A percentile compares a stretch with the other conserved stretches of the same genome.
phyloP scores from a whole-genome alignment of 2,329 filamentous ascomycete species.

The Coniosporium tulheliwenetii region DNA sequence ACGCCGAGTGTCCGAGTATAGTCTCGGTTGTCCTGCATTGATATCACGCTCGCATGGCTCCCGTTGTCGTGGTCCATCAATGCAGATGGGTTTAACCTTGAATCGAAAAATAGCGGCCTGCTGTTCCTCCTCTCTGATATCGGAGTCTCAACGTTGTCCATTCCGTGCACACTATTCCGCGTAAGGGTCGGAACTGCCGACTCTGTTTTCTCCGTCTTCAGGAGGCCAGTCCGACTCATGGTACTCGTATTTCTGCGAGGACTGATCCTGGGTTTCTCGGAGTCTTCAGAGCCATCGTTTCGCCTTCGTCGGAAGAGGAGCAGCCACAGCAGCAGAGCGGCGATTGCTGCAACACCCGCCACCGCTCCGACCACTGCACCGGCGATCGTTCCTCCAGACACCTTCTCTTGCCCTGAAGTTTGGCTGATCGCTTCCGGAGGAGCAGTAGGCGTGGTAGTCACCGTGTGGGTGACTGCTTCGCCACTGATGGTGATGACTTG shows the following conservation, averaged over 20 bases:
- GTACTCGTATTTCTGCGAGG: slow-evolving; percentile 26
- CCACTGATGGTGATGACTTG: slow-evolving; percentile 28
- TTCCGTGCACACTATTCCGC: neutral
- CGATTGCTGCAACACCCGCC: slow-evolving; percentile 18
- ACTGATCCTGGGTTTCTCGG: slow-evolving; percentile 5
- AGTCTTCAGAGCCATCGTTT: slow-evolving; percentile 3
- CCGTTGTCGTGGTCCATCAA: slow-evolving; percentile 30
- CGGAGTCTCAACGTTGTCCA: neutral
- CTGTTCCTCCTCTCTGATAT: slow-evolving; percentile 20
- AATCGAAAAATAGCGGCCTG: slow-evolving; percentile 29
- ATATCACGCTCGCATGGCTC: slow-evolving; percentile 28
- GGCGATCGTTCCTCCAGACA: slow-evolving; percentile 28
- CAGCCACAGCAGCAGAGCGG: slow-evolving; percentile 19
- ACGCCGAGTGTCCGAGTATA: slow-evolving; percentile 32
- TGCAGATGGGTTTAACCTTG: slow-evolving; percentile 30
- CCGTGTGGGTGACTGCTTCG: slow-evolving; percentile 25
- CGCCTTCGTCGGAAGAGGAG: slow-evolving; percentile 18
- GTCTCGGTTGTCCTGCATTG: slow-evolving; percentile 29
- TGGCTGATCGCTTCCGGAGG: slow-evolving; percentile 8
- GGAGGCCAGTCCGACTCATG: slow-evolving; percentile 30
- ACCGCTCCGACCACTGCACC: slow-evolving; percentile 29
- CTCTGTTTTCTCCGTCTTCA: slow-evolving; percentile 7
- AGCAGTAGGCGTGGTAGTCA: slow-evolving; percentile 21
- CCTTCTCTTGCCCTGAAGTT: slow-evolving; percentile 6
- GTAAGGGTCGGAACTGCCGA: neutral